Conservation (phyloP, 2,329 filamentous ascomycete species). For the Sporothrix pallida region DNA sequence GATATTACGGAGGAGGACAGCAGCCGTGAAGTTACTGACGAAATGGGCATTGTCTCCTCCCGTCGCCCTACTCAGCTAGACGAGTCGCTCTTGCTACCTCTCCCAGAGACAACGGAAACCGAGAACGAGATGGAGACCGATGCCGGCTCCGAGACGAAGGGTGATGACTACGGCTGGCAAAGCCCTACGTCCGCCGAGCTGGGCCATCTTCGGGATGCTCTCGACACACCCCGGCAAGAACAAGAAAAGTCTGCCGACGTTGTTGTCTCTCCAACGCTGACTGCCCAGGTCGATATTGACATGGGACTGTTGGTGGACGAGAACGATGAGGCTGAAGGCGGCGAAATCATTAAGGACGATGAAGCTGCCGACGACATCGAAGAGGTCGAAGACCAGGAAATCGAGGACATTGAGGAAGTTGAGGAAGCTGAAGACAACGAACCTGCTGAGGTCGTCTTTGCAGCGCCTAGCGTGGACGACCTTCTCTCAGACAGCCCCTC, state of each 20-base stretch:
- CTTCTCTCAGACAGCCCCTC: background rate
- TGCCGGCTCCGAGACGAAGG: background rate
- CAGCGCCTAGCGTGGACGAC: background rate
- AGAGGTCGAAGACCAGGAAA: background rate
- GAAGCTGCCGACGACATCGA: background rate
- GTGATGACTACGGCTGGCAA: constrained; percentile 26
- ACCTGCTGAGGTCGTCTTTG: background rate
- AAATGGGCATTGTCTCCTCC: constrained; percentile 27
- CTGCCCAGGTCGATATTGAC: background rate
- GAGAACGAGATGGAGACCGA: constrained; percentile 4
- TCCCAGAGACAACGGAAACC: constrained; percentile 29
- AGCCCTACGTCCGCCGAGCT: constrained; percentile 32
- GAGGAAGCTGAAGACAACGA: background rate
- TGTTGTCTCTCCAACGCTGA: background rate
- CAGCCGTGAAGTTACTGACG: constrained; percentile 30
- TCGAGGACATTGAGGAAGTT: background rate
- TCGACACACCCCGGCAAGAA: background rate
- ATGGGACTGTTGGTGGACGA: constrained; percentile 14
- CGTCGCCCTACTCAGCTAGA: constrained; percentile 24
- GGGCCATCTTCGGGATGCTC: background rate
- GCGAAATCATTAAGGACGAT: background rate
- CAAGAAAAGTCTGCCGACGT: background rate
- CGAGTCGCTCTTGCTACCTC: constrained; percentile 31
- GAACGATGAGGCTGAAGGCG: constrained; percentile 3
- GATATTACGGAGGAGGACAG: constrained; percentile 26